A percentile compares a stretch with the other conserved stretches of the same genome.
phyloP scores from a whole-genome alignment of 2,329 filamentous ascomycete genomes.

The Trichoderma koningiopsis region DNA sequence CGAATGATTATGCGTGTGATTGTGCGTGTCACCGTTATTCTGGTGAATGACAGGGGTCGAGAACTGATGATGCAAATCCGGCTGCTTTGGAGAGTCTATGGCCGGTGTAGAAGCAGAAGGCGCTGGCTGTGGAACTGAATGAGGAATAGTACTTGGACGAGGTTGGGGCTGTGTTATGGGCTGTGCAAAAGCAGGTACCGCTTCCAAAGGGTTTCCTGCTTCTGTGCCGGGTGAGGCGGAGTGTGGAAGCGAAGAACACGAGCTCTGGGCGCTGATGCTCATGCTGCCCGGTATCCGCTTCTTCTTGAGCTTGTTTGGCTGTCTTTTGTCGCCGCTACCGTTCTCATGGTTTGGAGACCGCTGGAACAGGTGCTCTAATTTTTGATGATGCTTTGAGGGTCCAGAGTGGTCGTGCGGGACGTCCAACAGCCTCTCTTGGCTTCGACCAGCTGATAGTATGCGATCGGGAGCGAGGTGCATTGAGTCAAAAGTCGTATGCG shows the following conservation, averaged over 20 bases:
- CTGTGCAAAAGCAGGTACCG: slow-evolving; percentile 6
- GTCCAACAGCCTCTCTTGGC: slow-evolving; percentile 53
- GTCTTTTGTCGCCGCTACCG: slow-evolving; percentile 64
- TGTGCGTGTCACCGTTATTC: slow-evolving; percentile 39
- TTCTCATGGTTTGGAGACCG: slow-evolving; percentile 62
- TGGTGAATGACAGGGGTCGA: slow-evolving; percentile 30
- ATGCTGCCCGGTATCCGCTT: slow-evolving; percentile 74
- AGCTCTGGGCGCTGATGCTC: slow-evolving; percentile 89
- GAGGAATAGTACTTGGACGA: slow-evolving; percentile 26
- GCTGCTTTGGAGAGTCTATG: slow-evolving; percentile 19
- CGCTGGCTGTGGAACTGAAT: slow-evolving; percentile 17
- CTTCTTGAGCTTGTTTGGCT: slow-evolving; percentile 90
- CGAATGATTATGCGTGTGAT: slow-evolving; percentile 50
- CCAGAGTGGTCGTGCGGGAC: slow-evolving; percentile 49
- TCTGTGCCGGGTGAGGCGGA: slow-evolving; percentile 53
- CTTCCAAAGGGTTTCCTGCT: slow-evolving; percentile 50
- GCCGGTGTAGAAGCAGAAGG: slow-evolving; percentile 19
- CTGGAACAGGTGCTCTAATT: slow-evolving; percentile 70
- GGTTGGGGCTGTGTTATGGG: slow-evolving; percentile 27
- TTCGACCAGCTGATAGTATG: slow-evolving; percentile 43
- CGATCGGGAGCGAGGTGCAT: slow-evolving; percentile 36
- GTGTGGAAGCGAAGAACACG: slow-evolving; percentile 69
- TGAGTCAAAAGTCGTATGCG: slow-evolving; percentile 35
- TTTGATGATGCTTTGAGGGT: slow-evolving; percentile 66
- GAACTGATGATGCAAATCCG: slow-evolving; percentile 29